Evolutionary conservation across 305 asterid species (phyloP), one percentile per base, ranked within the genome.

Genomic region (Euphrasia arctica): DNA sequence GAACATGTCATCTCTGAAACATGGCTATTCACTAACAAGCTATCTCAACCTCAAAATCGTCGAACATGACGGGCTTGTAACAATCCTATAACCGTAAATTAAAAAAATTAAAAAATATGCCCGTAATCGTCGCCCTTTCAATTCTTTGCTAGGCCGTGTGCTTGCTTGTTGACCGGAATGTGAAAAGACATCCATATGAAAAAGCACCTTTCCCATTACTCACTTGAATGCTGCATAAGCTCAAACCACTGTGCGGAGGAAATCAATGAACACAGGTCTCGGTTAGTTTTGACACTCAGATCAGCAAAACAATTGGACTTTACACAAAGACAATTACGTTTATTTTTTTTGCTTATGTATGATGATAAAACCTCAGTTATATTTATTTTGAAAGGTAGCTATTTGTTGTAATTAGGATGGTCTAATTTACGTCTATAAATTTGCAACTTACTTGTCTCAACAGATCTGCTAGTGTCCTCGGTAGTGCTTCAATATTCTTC

Each of bases 401-500:
- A 43, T 39, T 10, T 9, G 10, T 9, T 43, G 14, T 12, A 9
- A 43, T 43, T 9, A 0, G 14, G 6, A 22, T 13, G 13, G 18
- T 14, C 9, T 2, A 58, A 34, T 11, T 0, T 47, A 2, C 18
- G 2, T 4, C 11, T 18, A 32, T 1, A 18, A 18, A 22, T 13
- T 14, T 10, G 4, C 31, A 70, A 65, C 87, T 72, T 73, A 90
- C 99, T 74, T 90, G 99, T 90, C 96, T 86, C 72, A 93, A 63
- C 42, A 93, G 89, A 71, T 90, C 99, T 3, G 95, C 96, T 0
- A 93, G 90, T 4, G 96, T 84, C 65, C 89, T 72, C 10, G 99
- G 99, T 76, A 93, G 99, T 22, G 95, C 91, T 64, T 86, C 95
- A 11, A 86, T 85, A 79, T 90, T 83, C 84, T 80, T 88, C 63